These are phyloP conservation scores for Neonectria magnoliae DNA, from an alignment of 2,329 filamentous ascomycete species.

Conservation along the genomic window DNA sequence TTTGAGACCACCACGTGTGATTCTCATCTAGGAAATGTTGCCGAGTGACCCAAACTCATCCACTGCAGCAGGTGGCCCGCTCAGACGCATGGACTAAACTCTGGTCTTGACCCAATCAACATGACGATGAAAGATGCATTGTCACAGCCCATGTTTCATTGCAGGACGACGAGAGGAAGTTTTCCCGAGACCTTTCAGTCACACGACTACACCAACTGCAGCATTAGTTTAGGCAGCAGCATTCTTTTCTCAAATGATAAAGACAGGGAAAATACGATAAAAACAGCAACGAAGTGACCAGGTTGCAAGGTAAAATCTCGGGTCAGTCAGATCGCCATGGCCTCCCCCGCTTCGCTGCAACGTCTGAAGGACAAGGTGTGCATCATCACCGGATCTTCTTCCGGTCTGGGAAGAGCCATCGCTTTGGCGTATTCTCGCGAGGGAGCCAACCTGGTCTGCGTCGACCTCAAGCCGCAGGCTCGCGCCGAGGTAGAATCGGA, in stretches of 20 bases:
- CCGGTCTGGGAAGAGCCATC: slow-evolving; percentile 59
- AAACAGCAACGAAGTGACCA: not conserved
- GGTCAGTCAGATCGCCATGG: not conserved
- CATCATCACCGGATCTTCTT: slow-evolving; percentile 59
- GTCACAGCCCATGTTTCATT: not conserved
- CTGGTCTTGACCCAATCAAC: not conserved
- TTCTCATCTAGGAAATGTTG: not conserved
- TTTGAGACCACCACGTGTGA: not conserved
- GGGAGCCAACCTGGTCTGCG: slow-evolving; percentile 54
- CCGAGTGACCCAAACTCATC: not conserved
- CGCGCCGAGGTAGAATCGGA: slow-evolving; percentile 42
- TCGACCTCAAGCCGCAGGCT: slow-evolving; percentile 48
- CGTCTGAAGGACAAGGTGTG: slow-evolving; percentile 43
- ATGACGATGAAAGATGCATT: not conserved
- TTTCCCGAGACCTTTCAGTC: slow-evolving; percentile 15
- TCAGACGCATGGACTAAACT: not conserved
- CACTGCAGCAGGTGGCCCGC: not conserved
- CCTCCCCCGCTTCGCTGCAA: not conserved
- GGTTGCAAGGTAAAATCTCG: not conserved
- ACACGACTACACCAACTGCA: not conserved
- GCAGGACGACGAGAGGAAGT: not conserved
- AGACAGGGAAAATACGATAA: not conserved
- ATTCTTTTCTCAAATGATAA: not conserved
- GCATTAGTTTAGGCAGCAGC: slow-evolving; percentile 5
- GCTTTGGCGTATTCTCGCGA: slow-evolving; percentile 53